Percentiles rank a stretch among this genome's conserved stretches.
These are phyloP conservation scores for Tricholoma hemisulphureum DNA, from an alignment of 768 basidiomycete species.

Conservation along the genomic window DNA sequence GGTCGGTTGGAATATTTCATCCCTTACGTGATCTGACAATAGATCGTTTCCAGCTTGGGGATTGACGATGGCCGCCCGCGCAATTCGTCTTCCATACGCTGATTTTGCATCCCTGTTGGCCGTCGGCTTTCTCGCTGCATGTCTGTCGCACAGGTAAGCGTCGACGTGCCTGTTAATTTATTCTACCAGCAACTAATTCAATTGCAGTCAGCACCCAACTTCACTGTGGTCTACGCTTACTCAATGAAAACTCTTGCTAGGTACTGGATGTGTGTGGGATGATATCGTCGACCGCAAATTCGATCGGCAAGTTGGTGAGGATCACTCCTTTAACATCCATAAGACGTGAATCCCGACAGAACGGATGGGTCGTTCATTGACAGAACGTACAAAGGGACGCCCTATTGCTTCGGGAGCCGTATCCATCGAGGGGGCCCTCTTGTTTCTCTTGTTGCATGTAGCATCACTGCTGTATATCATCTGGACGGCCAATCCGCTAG, in stretches of 20 bases:
- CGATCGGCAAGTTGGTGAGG: not conserved
- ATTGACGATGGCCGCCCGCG: slow-evolving; percentile 14
- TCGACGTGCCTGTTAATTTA: not conserved
- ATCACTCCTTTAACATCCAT: not conserved
- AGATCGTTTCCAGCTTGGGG: slow-evolving; percentile 8
- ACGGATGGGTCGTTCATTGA: too few relatives aligned
- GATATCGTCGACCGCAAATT: not conserved
- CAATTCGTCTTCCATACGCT: not conserved
- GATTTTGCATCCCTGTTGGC: slow-evolving; percentile 1
- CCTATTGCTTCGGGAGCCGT: slow-evolving; percentile 32
- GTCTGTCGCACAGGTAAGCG: slow-evolving; percentile 12
- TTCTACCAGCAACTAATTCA: not conserved
- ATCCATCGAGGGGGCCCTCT: slow-evolving; percentile 28
- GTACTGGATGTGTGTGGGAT: not conserved
- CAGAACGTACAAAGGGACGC: slow-evolving; percentile 34
- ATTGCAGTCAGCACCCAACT: too few relatives aligned
- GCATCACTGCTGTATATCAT: slow-evolving; percentile 15
- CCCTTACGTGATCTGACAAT: not conserved
- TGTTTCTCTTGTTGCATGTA: slow-evolving; percentile 23
- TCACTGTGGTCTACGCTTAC: too few relatives aligned
- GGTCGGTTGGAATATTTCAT: slow-evolving; percentile 1
- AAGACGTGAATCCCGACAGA: too few relatives aligned
- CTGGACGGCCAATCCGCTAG: too few relatives aligned
- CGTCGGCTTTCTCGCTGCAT: slow-evolving; percentile 13
- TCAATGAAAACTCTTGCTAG: too few relatives aligned